phyloP scores from a whole-genome alignment of 441 rosid genomes.

The Hura crepitans region DNA sequence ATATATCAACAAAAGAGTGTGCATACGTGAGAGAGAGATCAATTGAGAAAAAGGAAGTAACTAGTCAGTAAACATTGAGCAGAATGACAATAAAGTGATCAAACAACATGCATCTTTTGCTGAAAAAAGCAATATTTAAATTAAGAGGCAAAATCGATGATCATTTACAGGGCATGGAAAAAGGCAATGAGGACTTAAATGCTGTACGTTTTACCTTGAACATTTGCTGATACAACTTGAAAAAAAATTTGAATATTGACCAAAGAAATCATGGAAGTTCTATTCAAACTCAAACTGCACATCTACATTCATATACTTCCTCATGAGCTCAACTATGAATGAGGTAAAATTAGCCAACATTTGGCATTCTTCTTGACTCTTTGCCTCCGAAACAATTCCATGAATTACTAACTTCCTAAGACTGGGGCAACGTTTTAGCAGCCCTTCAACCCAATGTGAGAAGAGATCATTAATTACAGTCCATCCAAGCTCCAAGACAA shows the following conservation, averaged over 20 bases:
- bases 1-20: too few species aligned
- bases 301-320: constrained; percentile 61
- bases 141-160: constrained; percentile 15
- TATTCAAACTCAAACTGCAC: constrained; percentile 64
- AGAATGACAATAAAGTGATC: background rate
- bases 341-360: constrained; percentile 62
- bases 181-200: constrained; percentile 11
- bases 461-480: constrained; percentile 53
- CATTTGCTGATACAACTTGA: constrained; percentile 17
- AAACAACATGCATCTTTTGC: constrained; percentile 12
- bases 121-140: constrained; percentile 14
- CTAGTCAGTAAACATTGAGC: background rate
- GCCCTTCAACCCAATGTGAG: constrained; percentile 59
- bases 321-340: constrained; percentile 63
- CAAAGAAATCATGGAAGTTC: constrained; percentile 17
- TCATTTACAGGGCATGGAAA: constrained; percentile 11
- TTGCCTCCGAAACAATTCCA: constrained; percentile 68
- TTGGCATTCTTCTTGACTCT: constrained; percentile 58
- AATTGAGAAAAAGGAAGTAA: background rate
- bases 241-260: constrained; percentile 24
- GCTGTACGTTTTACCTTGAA: constrained; percentile 21
- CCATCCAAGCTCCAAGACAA: constrained; percentile 76
- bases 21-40: too few species aligned
- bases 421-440: constrained; percentile 60
- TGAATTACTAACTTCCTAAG: constrained; percentile 57